A percentile compares a stretch with the other conserved stretches of the same genome.
These are phyloP conservation scores for Colletotrichum camelliae DNA, from an alignment of 2,329 filamentous ascomycete genomes.

Conservation along the genomic window DNA sequence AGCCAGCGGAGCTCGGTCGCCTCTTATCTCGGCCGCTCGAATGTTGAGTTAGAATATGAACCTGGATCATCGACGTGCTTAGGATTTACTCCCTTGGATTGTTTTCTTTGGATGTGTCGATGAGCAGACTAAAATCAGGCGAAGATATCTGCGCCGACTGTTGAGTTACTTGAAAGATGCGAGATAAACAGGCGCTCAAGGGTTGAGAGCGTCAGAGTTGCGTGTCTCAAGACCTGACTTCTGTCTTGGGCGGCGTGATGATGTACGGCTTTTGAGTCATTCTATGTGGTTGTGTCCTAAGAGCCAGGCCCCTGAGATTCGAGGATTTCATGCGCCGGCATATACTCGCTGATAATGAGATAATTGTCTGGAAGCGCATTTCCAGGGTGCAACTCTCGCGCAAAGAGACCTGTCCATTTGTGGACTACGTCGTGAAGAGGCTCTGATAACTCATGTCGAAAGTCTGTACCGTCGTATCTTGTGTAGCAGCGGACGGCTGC, in stretches of 20 bases:
- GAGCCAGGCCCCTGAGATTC: rapidly evolving
- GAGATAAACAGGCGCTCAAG: neutral
- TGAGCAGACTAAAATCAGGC: rapidly evolving
- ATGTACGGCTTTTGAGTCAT: rapidly evolving
- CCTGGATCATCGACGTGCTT: neutral
- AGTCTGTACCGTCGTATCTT: neutral
- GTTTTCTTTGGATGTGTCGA: neutral
- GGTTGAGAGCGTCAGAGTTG: neutral
- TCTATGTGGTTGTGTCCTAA: rapidly evolving
- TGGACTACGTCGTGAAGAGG: rapidly evolving
- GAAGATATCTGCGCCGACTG: rapidly evolving
- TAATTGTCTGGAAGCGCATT: neutral
- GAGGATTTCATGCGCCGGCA: neutral
- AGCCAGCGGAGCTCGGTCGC: neutral
- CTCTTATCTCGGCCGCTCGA: neutral
- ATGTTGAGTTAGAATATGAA: neutral
- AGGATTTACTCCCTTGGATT: neutral
- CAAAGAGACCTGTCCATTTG: neutral
- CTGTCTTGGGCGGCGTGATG: neutral
- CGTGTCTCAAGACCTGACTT: neutral
- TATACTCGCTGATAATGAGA: neutral
- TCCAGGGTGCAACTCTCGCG: neutral
- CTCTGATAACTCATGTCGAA: neutral
- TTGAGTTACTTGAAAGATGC: neutral
- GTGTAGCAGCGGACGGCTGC: neutral